phyloP scores from a whole-genome alignment of 257 asterid genomes.

The Henckelia pumila region DNA sequence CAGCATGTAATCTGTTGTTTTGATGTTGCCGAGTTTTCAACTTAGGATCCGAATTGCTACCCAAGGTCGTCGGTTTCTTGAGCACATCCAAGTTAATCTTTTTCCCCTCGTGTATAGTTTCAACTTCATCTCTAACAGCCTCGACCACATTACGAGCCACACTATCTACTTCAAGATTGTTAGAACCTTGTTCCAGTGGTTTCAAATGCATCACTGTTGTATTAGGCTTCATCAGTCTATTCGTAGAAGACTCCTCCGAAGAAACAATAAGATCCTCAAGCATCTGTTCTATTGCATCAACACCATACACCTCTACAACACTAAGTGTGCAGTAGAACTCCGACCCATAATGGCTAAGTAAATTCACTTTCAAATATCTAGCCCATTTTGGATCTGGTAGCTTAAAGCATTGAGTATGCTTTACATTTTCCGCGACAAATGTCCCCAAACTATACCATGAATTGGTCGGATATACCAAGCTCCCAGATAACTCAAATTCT shows the following conservation, averaged over 20 bases:
- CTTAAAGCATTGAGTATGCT: conserved; percentile 81
- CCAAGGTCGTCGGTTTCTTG: conserved; percentile 33
- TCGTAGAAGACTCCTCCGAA: conserved; percentile 48
- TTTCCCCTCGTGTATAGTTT: conserved; percentile 40
- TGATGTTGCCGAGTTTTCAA: conserved; percentile 52
- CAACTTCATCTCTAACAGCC: conserved; percentile 34
- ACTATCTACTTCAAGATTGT: conserved; percentile 33
- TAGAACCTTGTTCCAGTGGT: conserved; percentile 39
- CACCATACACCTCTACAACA: conserved; percentile 88
- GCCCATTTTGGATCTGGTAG: conserved; percentile 88
- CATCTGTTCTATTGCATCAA: conserved; percentile 94
- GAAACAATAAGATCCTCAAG: conserved; percentile 87
- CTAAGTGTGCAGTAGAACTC: conserved; percentile 92
- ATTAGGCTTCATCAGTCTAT: conserved; percentile 37
- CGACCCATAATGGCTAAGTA: conserved; percentile 82
- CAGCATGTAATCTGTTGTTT: conserved; percentile 74
- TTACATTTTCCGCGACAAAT: conserved; percentile 75
- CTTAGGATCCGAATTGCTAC: conserved; percentile 42
- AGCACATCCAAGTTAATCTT: conserved; percentile 35
- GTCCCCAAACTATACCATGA: conserved; percentile 69
- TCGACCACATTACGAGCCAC: conserved; percentile 31
- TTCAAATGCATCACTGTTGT: conserved; percentile 42
- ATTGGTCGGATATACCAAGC: conserved; percentile 75
- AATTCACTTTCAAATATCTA: conserved; percentile 73
- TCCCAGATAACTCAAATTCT: conserved; percentile 76